Evolutionary conservation across 164 flowering plant species (phyloP).

Genomic region (Cinnamomum micranthum): DNA sequence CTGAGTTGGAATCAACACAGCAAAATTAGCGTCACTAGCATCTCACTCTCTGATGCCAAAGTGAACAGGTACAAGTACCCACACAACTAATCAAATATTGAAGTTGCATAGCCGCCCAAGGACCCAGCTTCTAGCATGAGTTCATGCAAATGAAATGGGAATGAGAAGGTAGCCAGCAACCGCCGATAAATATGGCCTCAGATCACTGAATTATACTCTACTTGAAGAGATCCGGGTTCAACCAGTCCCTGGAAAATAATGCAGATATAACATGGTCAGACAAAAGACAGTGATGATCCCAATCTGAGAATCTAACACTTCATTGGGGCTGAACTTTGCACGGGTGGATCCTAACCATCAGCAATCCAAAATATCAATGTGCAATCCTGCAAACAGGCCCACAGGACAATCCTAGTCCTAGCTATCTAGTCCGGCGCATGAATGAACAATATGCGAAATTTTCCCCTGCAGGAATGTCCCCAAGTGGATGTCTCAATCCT

Average conservation of each 20-base stretch:
- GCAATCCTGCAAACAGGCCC: too few species aligned
- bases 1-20: too few species aligned
- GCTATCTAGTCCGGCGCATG: too few species aligned
- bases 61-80: not conserved
- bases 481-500: too few species aligned
- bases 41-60: not conserved
- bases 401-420: too few species aligned
- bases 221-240: slow-evolving; percentile 73
- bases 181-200: not conserved
- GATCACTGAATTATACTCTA: slow-evolving; percentile 14
- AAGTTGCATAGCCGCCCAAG: not conserved
- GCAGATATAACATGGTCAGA: not conserved
- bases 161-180: not conserved
- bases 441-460: too few species aligned
- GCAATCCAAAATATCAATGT: too few species aligned
- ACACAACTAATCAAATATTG: not conserved
- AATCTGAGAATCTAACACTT: too few species aligned
- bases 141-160: not conserved
- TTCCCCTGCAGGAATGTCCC: too few species aligned
- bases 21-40: too few species aligned
- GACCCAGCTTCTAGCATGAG: not conserved
- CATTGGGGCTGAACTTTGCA: not conserved
- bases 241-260: slow-evolving; percentile 71
- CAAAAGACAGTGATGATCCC: not conserved
- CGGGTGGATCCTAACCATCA: not conserved